A percentile compares a stretch with the other conserved stretches of the same genome.
Conservation (phyloP, 2,329 filamentous ascomycete species). For the Microsporum canis region DNA sequence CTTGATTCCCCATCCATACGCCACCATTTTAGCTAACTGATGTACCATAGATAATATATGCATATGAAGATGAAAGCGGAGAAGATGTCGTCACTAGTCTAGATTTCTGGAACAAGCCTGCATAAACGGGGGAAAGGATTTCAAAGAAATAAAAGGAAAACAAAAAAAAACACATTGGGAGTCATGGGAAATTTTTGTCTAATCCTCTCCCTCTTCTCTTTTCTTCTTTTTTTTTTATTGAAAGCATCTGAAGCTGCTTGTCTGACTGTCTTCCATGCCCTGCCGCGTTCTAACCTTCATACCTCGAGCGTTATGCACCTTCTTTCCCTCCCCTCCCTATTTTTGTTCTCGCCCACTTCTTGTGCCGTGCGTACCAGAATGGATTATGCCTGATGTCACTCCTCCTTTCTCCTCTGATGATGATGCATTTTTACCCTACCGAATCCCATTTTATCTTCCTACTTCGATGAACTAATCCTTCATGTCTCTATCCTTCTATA, state of each 20-base stretch:
- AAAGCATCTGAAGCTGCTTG: conserved; percentile 1
- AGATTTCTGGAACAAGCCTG: conserved; percentile 75
- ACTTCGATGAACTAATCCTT: neutral
- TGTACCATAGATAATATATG: conserved; percentile 70
- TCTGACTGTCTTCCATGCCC: neutral
- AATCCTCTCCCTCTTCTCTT: neutral
- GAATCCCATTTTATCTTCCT: neutral
- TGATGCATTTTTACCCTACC: neutral
- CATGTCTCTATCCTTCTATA: conserved; percentile 2
- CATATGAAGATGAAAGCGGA: conserved; percentile 89
- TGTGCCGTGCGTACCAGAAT: neutral
- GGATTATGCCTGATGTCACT: neutral
- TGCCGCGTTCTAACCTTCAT: neutral
- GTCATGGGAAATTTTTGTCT: neutral
- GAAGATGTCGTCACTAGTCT: conserved; percentile 89
- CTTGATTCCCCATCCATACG: neutral
- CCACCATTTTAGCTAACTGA: neutral
- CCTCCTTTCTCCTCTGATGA: neutral
- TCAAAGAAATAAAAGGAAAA: neutral
- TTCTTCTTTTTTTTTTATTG: neutral
- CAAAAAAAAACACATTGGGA: neutral
- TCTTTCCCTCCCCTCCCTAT: neutral
- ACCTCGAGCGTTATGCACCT: conserved; percentile 2
- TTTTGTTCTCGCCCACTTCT: neutral
- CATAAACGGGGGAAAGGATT: conserved; percentile 6